Evolutionary conservation across 1,284 basidiomycete genomes (phyloP).

Genomic region (Ceratobasidium sp.): DNA sequence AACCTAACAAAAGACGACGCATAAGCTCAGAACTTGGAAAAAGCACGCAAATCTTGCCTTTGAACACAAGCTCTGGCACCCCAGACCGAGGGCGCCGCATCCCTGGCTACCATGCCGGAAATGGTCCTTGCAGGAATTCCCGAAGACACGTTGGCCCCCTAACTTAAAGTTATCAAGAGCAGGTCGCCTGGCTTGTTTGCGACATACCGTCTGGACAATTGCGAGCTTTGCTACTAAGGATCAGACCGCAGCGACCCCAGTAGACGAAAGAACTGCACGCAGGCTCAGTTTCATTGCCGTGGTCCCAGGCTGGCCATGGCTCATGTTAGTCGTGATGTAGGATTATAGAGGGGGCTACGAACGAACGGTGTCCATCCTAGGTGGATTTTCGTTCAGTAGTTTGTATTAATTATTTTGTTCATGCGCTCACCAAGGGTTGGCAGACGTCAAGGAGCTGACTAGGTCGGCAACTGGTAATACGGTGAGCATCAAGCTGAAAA

Average conservation of each 20-base stretch:
- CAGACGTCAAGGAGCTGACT: neutral
- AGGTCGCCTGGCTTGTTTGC: no score
- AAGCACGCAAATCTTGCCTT: neutral
- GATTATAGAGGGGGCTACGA: neutral
- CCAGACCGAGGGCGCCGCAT: neutral
- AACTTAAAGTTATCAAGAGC: no score
- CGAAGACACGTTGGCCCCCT: neutral
- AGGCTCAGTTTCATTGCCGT: neutral
- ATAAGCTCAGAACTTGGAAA: no score
- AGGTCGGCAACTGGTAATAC: neutral
- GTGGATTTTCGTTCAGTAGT: neutral
- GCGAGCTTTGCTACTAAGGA: neutral
- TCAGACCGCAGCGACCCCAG: neutral
- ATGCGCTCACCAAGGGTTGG: neutral
- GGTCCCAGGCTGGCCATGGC: neutral
- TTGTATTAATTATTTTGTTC: no score
- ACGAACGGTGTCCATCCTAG: neutral
- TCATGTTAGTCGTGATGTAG: neutral
- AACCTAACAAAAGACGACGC: neutral
- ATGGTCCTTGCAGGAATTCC: conserved; percentile 21
- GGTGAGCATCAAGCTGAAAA: neutral
- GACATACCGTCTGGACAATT: neutral
- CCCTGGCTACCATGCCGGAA: conserved; percentile 19
- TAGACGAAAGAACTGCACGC: neutral
- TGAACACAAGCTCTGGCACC: neutral